Base-by-base conservation (phyloP, 441 rosid species). In the Flueggea neowawraea region DNA sequence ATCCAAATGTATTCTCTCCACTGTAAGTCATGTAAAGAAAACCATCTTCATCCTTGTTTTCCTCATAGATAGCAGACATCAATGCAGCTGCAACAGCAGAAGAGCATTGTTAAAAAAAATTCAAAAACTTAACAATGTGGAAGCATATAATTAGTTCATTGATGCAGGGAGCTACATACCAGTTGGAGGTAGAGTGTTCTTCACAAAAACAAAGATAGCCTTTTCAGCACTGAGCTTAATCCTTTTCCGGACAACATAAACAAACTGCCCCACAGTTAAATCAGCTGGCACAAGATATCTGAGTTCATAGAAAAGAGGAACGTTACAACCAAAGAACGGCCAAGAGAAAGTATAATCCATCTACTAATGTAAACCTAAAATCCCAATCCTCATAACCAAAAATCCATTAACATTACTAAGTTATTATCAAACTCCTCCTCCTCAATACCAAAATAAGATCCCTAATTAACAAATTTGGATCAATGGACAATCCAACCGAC, bases 281-380 rank as follows among this genome's bases (percentile, higher is more conserved):
- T 94, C 97, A 77, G 97, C 94, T 54, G 96, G 97, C 69, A 94
- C 99, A 69, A 94, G 89, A 68, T 91, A 94, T 80, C 99, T 94
- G 71, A 55, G 68, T 31, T 49, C 50, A 60, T 15, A 43, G 54
- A 3, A 47, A 60, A 28, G 48, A 52, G 2, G 17, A 10, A 41
- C 49, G 13, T 57, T 32, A 71, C 39, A 57, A 60, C 47, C 13
- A 51, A 66, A 11, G 28, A 14, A 7, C n/a, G 12, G 4, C 47
- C 28, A 9, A 39, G 31, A 22, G 48, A 39, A 9, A 57, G 13
- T 57, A 28, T 4, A 43, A 41, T 17, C 61, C 51, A 16, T 16
- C 12, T 2, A 12, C 54, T 4, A 10, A n/a, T 31, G 7, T 10
- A 12, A 16, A 3, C 12, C 5, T 47, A 4, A 5, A 36, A 36